Evolutionary conservation across 2,329 filamentous ascomycete species (phyloP), one percentile per base, ranked within the genome.

Genomic region (Akanthomyces uredinophilus): DNA sequence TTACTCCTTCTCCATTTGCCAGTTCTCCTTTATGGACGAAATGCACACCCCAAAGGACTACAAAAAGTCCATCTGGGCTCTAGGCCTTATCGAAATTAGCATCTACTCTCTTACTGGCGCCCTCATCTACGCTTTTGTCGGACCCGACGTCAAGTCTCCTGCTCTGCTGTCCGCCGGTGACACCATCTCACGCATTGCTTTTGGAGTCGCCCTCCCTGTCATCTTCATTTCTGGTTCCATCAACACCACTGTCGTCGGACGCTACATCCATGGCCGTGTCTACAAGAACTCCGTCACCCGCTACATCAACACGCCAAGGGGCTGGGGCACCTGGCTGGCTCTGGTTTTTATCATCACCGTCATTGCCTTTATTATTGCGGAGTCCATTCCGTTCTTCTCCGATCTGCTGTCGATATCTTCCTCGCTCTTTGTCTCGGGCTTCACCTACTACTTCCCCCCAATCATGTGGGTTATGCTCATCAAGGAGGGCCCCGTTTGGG

Each of bases 201-300:
- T 88, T 68, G 88, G 87, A 32, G 73, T 91, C 65, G 88, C 87
- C 0, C 77, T 89, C 4, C 88, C 88, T 16, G 90, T 88, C 60
- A 91, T 92, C 70, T 81, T 91, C 68, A 86, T 92, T 64, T 88
- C 88, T 0, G 89, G 88, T 55, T 87, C 89, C 20, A 88, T 91
- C 71, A 87, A 90, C 74, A 79, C 77, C 41, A 79, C 77, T 1
- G 78, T 80, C 13, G 73, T 78, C 35, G 74, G 71, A 4, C 77
- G 79, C 22, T 81, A 81, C 64, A 70, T 81, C 64, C 78, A 80
- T 68, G 77, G 74, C 6, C 76, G 79, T 41, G 63, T 77, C n/a
- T 81, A 73, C 69, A 74, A 74, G 66, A 67, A 78, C 68, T 77
- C 74, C 2, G 68, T 80, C 62, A 73, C 73, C 61, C 75, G 76